Base-by-base conservation (phyloP, 2,329 filamentous ascomycete species). In the Phialophora tarda region DNA sequence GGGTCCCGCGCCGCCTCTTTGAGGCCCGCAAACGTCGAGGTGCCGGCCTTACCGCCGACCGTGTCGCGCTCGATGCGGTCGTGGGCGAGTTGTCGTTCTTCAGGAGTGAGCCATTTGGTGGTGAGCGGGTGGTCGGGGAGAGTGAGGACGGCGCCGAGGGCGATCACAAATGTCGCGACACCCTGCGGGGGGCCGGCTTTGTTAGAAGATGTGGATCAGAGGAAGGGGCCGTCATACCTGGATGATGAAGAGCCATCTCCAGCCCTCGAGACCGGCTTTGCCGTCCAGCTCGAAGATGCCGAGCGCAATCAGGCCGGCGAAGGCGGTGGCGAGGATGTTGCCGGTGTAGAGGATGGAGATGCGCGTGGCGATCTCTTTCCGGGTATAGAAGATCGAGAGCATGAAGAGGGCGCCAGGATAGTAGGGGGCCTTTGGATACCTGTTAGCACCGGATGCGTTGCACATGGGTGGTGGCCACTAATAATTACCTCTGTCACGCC, bases 271-370 rank as follows among this genome's bases (percentile, higher is more conserved):
- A 4, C 80, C 80, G 28, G 76, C 67, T 1, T 78, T 68, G 0
- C 80, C 79, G 59, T 81, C 81, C 23, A 75, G 73, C 88, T 59
- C 84, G 66, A 87, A 75, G 5, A 88, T 84, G 17, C 84, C 86
- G 0, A 85, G 84, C 3, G 82, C 86, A 54, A 88, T 82, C 2
- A 88, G 80, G 0, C 85, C 84, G 0, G 85, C 86, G 72, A 88
- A 88, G 61, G 85, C 85, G 59, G 85, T 86, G 54, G 85, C 86
- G 70, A 88, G 82, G 69, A 87, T 82, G 72, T 86, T 86, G 1
- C 85, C 84, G 69, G 84, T 85, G 75, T 86, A 87, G 21, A 88
- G 76, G 34, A 88, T 81, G 62, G 85, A 85, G 70, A 86, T 86
- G 7, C 69, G 41, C 61, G 78, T 78, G 14, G 83, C 82, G 67